Evolutionary conservation across 495 filamentous ascomycete species (phyloP).

Genomic region (Neurospora tetrasperma): DNA sequence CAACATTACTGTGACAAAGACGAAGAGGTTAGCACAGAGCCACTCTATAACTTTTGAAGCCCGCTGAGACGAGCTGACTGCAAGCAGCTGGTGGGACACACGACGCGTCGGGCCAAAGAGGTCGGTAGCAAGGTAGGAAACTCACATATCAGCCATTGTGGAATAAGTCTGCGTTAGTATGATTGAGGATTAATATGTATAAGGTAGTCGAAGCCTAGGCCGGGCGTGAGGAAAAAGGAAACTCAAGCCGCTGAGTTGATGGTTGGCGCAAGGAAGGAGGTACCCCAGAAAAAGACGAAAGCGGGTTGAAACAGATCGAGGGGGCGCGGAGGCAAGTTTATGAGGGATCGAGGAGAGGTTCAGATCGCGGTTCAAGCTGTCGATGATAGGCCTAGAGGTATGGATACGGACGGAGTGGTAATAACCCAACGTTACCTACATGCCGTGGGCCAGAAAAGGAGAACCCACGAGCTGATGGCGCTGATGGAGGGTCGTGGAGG

Average conservation of each 20-base stretch:
- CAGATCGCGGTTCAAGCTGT: not conserved
- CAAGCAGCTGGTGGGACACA: not conserved
- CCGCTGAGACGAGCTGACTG: not conserved
- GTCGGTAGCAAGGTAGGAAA: not conserved
- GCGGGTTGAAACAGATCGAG: not conserved
- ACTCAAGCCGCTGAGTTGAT: not conserved
- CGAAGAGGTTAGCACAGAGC: constrained; percentile 11
- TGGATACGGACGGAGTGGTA: not conserved
- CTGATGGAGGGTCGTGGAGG: not conserved
- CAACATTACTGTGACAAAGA: constrained; percentile 57
- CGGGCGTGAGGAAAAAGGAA: not conserved
- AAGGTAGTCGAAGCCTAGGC: not conserved
- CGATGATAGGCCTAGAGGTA: not conserved
- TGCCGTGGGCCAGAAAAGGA: not conserved
- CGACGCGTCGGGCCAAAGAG: not conserved
- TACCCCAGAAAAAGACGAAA: not conserved
- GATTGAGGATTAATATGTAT: not conserved
- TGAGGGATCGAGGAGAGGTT: not conserved
- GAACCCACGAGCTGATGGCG: not conserved
- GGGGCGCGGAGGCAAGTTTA: not conserved
- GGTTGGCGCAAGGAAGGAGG: not conserved
- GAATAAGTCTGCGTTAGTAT: constrained; percentile 3
- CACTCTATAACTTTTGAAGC: constrained; percentile 1
- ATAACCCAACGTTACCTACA: not conserved
- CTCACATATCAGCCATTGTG: constrained; percentile 29